Conservation (phyloP, 83 land plant genomes). For the Diphasiastrum complanatum region DNA sequence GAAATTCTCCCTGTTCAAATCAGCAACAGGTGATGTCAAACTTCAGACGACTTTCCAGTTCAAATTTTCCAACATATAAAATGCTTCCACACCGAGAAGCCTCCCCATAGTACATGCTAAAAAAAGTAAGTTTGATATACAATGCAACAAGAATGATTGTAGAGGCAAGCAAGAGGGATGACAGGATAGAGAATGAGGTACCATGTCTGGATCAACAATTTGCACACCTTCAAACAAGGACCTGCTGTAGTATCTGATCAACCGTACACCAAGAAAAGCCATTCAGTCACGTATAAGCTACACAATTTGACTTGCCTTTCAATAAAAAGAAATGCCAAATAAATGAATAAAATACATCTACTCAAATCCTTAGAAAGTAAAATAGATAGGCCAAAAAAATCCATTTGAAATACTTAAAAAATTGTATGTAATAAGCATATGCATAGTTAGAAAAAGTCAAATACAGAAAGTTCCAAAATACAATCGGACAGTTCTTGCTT, state of each 20-base stretch:
- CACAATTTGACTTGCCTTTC: neutral
- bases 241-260: conserved; percentile 51
- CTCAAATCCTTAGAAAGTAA: no score
- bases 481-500: no score
- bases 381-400: no score
- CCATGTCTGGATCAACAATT: conserved; percentile 88
- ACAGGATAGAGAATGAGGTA: conserved; percentile 15
- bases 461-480: no score
- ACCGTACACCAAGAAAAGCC: neutral
- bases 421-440: no score
- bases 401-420: no score
- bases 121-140: no score
- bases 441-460: no score
- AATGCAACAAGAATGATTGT: no score
- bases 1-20: conserved; percentile 68
- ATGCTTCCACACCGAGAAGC: neutral
- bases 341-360: neutral
- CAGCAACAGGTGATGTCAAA: neutral
- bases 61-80: neutral
- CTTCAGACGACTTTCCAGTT: no score
- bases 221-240: conserved; percentile 78
- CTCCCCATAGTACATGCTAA: neutral
- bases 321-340: neutral
- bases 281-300: neutral
- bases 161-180: neutral